Evolutionary conservation across 345 rosid genomes (phyloP).

Genomic region (Aquilaria malaccensis): DNA sequence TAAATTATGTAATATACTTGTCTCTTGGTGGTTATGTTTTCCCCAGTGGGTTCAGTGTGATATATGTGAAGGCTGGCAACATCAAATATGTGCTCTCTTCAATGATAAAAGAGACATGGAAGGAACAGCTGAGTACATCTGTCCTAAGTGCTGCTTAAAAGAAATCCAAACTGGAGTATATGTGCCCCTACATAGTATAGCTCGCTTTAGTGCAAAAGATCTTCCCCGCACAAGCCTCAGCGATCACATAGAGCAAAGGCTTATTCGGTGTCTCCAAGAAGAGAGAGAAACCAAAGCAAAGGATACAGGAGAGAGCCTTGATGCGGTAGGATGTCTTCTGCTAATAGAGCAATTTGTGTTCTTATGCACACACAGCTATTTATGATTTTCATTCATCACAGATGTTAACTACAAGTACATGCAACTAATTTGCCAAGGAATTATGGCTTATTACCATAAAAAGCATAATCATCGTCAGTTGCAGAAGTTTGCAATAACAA

Average conservation of each 20-base stretch:
- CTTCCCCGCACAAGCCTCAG: slow-evolving; percentile 47
- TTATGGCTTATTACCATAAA: too few species aligned
- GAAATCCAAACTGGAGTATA: slow-evolving; percentile 25
- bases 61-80: slow-evolving; percentile 52
- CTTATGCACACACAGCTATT: too few species aligned
- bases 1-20: slow-evolving; percentile 2
- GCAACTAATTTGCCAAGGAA: too few species aligned
- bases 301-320: slow-evolving; percentile 26
- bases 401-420: too few species aligned
- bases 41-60: slow-evolving; percentile 55
- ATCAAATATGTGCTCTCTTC: slow-evolving; percentile 58
- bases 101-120: slow-evolving; percentile 33
- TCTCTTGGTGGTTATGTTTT: slow-evolving; percentile 3
- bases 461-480: too few species aligned
- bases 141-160: slow-evolving; percentile 46
- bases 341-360: too few species aligned
- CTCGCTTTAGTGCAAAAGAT: slow-evolving; percentile 41
- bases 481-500: too few species aligned
- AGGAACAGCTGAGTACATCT: slow-evolving; percentile 30
- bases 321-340: slow-evolving; percentile 33
- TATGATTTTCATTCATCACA: too few species aligned
- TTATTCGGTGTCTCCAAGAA: slow-evolving; percentile 32
- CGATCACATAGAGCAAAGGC: slow-evolving; percentile 42
- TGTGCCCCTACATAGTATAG: slow-evolving; percentile 8
- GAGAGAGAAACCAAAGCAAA: slow-evolving; percentile 44